Conservation (phyloP, 257 asterid genomes). For the Oldenlandia corymbosa region DNA sequence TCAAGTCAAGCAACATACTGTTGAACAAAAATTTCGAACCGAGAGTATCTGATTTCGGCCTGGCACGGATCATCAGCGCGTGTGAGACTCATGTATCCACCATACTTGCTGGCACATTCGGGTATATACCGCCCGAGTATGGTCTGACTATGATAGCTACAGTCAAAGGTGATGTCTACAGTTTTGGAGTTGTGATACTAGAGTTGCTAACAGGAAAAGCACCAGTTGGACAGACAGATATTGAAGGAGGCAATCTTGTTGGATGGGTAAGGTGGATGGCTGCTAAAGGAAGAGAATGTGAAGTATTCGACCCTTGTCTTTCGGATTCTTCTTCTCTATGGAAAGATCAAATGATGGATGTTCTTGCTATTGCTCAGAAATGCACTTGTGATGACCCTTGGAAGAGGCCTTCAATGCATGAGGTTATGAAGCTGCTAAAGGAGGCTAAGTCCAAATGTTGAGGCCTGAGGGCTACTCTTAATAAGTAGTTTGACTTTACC, state of each 20-base stretch:
- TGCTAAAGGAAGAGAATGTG: conserved; percentile 34
- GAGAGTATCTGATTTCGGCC: conserved; percentile 70
- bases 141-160: conserved; percentile 83
- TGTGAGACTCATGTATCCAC: conserved; percentile 78
- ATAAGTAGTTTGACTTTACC: too few relatives aligned
- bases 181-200: conserved; percentile 83
- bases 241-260: conserved; percentile 81
- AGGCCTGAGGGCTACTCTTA: too few relatives aligned
- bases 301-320: conserved; percentile 33
- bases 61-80: conserved; percentile 76
- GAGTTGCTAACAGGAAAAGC: conserved; percentile 66
- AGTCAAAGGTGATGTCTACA: conserved; percentile 65
- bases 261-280: conserved; percentile 84
- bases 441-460: conserved; percentile 18
- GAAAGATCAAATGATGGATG: conserved; percentile 46
- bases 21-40: conserved; percentile 52
- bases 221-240: conserved; percentile 71
- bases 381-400: conserved; percentile 74
- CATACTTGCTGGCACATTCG: conserved; percentile 67
- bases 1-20: conserved; percentile 71
- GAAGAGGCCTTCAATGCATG: conserved; percentile 69
- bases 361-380: conserved; percentile 48
- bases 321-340: conserved; percentile 15
- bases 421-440: conserved; percentile 59
- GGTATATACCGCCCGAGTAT: conserved; percentile 85